phyloP scores from a whole-genome alignment of 2,329 filamentous ascomycete species.

The Phialocephala subalpina region DNA sequence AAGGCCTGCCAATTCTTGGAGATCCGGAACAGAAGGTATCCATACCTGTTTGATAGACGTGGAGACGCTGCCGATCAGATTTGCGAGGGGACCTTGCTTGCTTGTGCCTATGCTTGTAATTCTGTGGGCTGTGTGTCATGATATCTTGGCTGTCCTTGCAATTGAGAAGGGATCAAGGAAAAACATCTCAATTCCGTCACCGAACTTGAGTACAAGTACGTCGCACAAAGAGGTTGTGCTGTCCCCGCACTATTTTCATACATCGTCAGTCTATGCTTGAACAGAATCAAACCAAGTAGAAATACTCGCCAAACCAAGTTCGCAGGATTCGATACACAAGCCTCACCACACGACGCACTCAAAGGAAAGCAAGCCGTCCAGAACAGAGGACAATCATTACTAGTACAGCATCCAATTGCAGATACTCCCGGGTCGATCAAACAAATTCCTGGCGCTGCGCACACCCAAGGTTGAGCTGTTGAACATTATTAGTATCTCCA shows the following conservation, averaged over 20 bases:
- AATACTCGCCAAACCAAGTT: background rate
- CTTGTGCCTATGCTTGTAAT: background rate
- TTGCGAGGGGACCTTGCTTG: background rate
- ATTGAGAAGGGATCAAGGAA: background rate
- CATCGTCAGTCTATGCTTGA: background rate
- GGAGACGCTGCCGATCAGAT: background rate
- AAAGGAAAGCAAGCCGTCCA: background rate
- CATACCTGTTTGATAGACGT: background rate
- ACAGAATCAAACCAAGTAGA: background rate
- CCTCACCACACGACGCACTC: background rate
- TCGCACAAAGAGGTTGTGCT: background rate
- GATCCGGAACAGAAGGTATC: background rate
- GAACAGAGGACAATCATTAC: background rate
- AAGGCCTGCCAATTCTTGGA: background rate
- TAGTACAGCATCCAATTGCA: background rate
- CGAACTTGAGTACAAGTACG: background rate
- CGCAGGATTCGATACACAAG: background rate
- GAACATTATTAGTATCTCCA: background rate
- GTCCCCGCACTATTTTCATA: background rate
- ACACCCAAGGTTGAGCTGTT: background rate
- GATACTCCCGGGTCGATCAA: background rate
- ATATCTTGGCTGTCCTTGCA: conserved; percentile 2
- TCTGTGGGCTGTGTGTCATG: background rate
- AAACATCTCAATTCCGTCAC: background rate
- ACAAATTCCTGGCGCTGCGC: background rate